phyloP scores from a whole-genome alignment of 1,284 basidiomycete genomes.

The Puccinia brachypodii region DNA sequence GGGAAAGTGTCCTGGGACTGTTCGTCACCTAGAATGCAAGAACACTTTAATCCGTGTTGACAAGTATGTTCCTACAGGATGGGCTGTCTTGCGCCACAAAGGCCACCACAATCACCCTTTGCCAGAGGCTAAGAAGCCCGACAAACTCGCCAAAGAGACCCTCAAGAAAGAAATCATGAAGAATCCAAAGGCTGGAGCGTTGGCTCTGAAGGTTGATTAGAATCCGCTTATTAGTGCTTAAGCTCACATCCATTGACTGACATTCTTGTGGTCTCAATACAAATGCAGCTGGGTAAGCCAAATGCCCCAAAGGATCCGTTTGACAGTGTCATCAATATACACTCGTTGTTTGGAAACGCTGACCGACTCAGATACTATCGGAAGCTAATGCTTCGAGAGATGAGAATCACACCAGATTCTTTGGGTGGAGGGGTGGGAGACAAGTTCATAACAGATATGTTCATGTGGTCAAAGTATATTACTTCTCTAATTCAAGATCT shows the following conservation, averaged over 20 bases:
- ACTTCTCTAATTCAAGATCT: neutral
- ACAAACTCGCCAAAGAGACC: neutral
- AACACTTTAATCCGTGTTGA: neutral
- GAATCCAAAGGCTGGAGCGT: neutral
- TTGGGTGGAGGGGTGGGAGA: neutral
- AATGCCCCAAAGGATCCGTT: neutral
- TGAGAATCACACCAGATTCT: neutral
- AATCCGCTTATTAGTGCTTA: neutral
- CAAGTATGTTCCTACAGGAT: neutral
- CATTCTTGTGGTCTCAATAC: neutral
- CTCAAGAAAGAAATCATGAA: neutral
- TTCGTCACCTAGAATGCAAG: neutral
- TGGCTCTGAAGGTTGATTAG: neutral
- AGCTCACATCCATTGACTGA: neutral
- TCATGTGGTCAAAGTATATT: neutral
- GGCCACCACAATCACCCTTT: neutral
- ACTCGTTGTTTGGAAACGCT: neutral
- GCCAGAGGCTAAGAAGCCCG: neutral
- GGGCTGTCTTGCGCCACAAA: neutral
- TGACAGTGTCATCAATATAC: neutral
- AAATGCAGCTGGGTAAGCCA: neutral
- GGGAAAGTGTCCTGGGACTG: neutral
- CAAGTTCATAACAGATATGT: constrained; percentile 2
- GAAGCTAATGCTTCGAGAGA: neutral
- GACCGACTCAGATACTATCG: neutral